These are phyloP conservation scores for Austroboletus festivus DNA, from an alignment of 768 basidiomycete genomes.

Conservation along the genomic window DNA sequence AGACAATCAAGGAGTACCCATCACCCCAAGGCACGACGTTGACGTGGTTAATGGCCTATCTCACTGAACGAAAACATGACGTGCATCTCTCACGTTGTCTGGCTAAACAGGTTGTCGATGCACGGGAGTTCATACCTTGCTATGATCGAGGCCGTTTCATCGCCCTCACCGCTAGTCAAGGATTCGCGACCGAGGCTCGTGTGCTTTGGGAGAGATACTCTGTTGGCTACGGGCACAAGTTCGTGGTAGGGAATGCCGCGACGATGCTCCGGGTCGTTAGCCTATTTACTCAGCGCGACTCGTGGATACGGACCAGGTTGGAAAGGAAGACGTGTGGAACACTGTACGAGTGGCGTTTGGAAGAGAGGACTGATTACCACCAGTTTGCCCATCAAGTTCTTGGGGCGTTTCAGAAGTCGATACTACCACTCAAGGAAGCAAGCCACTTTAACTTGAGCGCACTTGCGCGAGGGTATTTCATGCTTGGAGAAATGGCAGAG, in stretches of 20 bases:
- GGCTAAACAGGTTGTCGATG: constrained; percentile 45
- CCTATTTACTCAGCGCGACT: constrained; percentile 33
- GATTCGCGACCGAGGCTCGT: constrained; percentile 48
- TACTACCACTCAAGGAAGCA: constrained; percentile 46
- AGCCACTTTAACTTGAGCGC: constrained; percentile 53
- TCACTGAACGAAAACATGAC: constrained; percentile 37
- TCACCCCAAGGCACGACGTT: constrained; percentile 46
- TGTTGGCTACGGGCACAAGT: constrained; percentile 36
- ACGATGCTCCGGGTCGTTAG: constrained; percentile 44
- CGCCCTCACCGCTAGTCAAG: constrained; percentile 40
- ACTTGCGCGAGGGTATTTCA: constrained; percentile 59
- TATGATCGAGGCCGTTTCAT: constrained; percentile 51
- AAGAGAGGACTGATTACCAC: constrained; percentile 12
- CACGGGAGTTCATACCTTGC: constrained; percentile 40
- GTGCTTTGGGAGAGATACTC: constrained; percentile 58
- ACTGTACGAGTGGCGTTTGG: neutral
- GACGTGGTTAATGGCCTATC: constrained; percentile 51
- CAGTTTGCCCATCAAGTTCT: constrained; percentile 47
- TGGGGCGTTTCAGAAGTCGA: constrained; percentile 38
- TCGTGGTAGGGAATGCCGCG: constrained; percentile 44
- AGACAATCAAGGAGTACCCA: constrained; percentile 41
- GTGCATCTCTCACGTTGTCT: constrained; percentile 48
- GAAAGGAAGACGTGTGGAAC: neutral
- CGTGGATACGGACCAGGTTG: constrained; percentile 15
- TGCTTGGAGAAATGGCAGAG: constrained; percentile 45